Evolutionary conservation across 208 protist genomes (phyloP).

Genomic region (Crithidia bombi): DNA sequence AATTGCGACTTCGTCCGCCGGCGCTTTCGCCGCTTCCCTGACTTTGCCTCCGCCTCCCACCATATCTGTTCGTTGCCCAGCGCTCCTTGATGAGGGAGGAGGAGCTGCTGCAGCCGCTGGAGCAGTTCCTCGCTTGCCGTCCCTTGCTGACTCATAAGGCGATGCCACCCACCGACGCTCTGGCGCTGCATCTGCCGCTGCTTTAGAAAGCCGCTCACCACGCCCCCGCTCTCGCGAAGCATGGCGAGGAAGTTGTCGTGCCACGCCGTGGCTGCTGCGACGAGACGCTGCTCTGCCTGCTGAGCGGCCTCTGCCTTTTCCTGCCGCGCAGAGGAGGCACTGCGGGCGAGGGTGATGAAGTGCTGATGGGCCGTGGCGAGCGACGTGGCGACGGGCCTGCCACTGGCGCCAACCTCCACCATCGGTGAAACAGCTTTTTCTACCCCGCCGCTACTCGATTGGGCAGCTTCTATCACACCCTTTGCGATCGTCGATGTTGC

Average conservation of each 20-base stretch:
- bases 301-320: conserved; percentile 22
- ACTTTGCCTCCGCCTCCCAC: neutral
- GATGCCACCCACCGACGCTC: neutral
- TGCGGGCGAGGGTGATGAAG: conserved; percentile 24
- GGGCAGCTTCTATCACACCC: neutral
- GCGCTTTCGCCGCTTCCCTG: neutral
- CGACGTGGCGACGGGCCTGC: neutral
- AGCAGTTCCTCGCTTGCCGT: neutral
- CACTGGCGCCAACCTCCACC: neutral
- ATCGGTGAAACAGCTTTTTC: neutral
- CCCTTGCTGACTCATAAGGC: neutral
- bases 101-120: conserved; percentile 17
- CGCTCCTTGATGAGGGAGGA: neutral
- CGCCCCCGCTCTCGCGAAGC: neutral
- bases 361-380: conserved; percentile 18
- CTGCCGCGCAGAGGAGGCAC: conserved; percentile 6
- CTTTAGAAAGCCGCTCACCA: neutral
- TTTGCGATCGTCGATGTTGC: neutral
- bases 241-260: conserved; percentile 6
- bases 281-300: conserved; percentile 27
- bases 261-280: conserved; percentile 20
- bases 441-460: neutral
- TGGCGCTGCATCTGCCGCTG: neutral
- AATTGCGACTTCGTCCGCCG: too few species aligned
- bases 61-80: neutral